Evolutionary conservation across 257 asterid genomes (phyloP).

Genomic region (Primulina eburnea): DNA sequence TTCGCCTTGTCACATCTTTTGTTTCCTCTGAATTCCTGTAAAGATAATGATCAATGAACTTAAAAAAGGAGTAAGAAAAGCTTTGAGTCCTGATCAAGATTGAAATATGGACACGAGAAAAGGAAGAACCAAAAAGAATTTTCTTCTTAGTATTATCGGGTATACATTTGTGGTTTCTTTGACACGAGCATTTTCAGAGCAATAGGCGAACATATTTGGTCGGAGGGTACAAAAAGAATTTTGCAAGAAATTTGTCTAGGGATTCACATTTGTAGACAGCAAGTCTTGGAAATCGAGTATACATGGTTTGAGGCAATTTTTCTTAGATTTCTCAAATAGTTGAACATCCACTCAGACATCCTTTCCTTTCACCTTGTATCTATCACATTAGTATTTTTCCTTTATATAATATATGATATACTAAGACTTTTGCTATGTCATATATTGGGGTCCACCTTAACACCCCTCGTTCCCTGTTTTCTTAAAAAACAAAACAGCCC

Average conservation of each 20-base stretch:
- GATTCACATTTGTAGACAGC: background rate
- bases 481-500: background rate
- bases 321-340: too few relatives aligned
- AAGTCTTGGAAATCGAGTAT: too few relatives aligned
- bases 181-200: background rate
- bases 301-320: too few relatives aligned
- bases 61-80: conserved; percentile 6
- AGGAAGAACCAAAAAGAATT: background rate
- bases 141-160: background rate
- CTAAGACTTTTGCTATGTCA: background rate
- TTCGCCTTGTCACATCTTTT: conserved; percentile 38
- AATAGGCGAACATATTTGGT: background rate
- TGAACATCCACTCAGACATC: too few relatives aligned
- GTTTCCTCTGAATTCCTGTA: conserved; percentile 42
- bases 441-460: background rate
- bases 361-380: too few relatives aligned
- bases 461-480: too few relatives aligned
- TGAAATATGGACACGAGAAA: background rate
- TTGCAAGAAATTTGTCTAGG: background rate
- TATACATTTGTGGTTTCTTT: too few relatives aligned
- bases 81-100: background rate
- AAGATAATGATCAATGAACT: conserved; percentile 19
- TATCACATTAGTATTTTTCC: too few relatives aligned
- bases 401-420: too few relatives aligned
- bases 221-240: conserved; percentile 1